Evolutionary conservation across 2,329 filamentous ascomycete species (phyloP), one percentile per base, ranked within the genome.

Genomic region (Tothia fuscella): DNA sequence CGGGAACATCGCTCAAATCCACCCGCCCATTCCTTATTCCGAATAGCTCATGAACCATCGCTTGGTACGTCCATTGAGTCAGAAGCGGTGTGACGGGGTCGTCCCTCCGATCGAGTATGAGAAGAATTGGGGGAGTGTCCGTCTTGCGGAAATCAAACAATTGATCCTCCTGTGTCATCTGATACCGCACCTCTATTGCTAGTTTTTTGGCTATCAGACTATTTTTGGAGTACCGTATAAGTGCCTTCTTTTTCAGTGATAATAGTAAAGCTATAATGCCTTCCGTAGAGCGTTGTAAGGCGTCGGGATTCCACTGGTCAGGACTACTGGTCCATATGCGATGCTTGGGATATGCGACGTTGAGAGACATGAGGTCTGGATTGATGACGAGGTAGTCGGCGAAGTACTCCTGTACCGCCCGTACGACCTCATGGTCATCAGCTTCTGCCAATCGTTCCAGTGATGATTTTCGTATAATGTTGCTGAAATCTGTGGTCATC

Each of bases 11-110:
- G 47, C 80, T 82, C 25, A 98, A 68, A 55, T 94, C 82, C 1
- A 98, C 91, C 38, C 89, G 76, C n/a, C 91, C 91, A 57, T 96
- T 96, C 45, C 83, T 76, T 50, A 98, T 94, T 4, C 91, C 91
- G 10, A 98, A 70, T 2, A 96, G 66, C 55, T 98, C 91, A 57
- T 98, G 91, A 1, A 98, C 91, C 88, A 98, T 98, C n/a, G 91
- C 91, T 63, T 98, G 91, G 56, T 98, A 98, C 20, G 91, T 98
- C 91, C 91, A 98, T 58, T 98, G 91, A 3, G 87, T 94, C 37
- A 98, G 71, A 9, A 98, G 67, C 0, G 91, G 91, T 3, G 91
- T 98, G 38, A 96, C 82, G 0, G 91, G 89, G 54, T 98, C 91
- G 56, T 95, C 88, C 58, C 91, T 76, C 31, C 91, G 78, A 61